Percentiles rank a stretch among this genome's conserved stretches.
phyloP scores from a whole-genome alignment of 352 stramenopile species.

The Globisporangium nagaii region DNA sequence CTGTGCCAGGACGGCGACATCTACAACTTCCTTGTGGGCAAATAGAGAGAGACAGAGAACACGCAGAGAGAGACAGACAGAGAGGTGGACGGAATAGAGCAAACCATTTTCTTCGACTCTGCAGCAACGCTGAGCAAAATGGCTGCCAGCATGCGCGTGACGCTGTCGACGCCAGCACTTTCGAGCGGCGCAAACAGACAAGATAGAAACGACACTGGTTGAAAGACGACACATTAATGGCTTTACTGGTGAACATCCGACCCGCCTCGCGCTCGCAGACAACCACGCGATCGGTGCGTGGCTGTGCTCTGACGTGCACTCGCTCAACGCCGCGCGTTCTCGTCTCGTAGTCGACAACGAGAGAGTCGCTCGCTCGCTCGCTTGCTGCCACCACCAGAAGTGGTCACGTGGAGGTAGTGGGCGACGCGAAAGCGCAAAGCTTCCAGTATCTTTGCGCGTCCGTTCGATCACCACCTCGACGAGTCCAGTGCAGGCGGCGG shows the following conservation, averaged over 20 bases:
- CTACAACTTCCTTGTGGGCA: slow-evolving; percentile 94
- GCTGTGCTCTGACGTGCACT: no score
- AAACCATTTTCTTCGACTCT: no score
- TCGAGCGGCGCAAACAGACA: no score
- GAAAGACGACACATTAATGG: no score
- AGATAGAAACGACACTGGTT: no score
- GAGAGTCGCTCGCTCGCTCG: not conserved
- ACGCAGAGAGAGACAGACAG: not conserved
- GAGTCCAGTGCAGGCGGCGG: not conserved
- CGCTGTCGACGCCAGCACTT: no score
- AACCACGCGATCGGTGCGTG: no score
- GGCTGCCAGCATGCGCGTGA: no score
- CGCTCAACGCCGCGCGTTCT: not conserved
- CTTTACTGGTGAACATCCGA: no score
- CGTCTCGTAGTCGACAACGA: not conserved
- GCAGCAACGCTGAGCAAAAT: no score
- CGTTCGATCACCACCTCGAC: slow-evolving; percentile 5
- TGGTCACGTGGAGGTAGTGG: slow-evolving; percentile 14
- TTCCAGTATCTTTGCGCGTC: slow-evolving; percentile 6
- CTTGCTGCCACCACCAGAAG: not conserved
- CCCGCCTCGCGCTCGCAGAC: no score
- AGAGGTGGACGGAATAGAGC: no score
- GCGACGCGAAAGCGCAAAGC: slow-evolving; percentile 2
- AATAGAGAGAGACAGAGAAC: slow-evolving; percentile 23
- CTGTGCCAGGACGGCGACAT: slow-evolving; percentile 97